Base-by-base conservation (phyloP, 257 asterid species). In the Datura wrightii region DNA sequence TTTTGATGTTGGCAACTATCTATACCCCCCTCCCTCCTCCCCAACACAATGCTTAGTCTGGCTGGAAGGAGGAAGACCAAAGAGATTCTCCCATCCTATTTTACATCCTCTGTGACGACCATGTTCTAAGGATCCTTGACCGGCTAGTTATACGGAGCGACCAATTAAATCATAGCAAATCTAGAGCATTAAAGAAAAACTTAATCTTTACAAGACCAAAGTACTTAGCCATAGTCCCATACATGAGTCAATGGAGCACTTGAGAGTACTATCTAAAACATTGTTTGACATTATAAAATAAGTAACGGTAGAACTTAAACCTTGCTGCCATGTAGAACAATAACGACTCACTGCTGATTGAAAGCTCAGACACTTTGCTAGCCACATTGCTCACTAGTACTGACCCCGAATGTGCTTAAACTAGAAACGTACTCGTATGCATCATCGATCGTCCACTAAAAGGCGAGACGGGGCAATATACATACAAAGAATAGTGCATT, bases 51-150 rank as follows among this genome's bases (percentile, higher is more conserved):
- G 60, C 60, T 54, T 54, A 41, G 36, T 59, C 36, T 59, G 36
- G 31, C 66, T 59, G 36, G 34, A 59, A 59, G 53, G 79, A 59
- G 53, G 79, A 41, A 69, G 53, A 41, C 34, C 79, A 69, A 69
- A 69, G 15, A 15, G 13, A 69, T 69, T 69, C 31, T 39, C 7
- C 53, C 79, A 15, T 67, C 52, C 52, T 39, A 39, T 67, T 19
- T 8, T 67, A n/a, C 42, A 37, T 67, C 63, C 63, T 58, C 34
- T 58, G 9, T 18, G 63, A 58, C 10, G 4, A 58, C 78, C 8
- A 48, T 8, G 8, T 63, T 39, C 34, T 39, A 69, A 69, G 79
- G 14, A n/a, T 41, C 53, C 52, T 8, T n/a, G 36, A n/a, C 13
- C 63, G 11, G 63, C 63, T 18, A 18, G 10, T 56, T 16, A 58